Percentiles rank a stretch among this genome's conserved stretches.
Conservation (phyloP, 2,329 filamentous ascomycete genomes). For the Massarina eburnea region DNA sequence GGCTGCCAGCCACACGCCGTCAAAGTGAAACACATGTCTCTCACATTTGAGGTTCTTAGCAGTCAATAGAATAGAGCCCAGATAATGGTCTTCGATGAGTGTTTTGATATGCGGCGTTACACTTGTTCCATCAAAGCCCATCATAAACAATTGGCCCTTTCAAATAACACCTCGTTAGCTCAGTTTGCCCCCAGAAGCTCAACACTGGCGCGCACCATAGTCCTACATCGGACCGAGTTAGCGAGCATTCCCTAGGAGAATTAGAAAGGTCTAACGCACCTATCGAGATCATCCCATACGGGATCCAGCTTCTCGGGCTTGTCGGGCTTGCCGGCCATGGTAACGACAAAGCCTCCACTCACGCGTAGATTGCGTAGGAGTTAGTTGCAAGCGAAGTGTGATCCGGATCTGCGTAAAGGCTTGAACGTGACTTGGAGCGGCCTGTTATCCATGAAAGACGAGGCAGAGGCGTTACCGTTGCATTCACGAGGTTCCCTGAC, state of each 20-base stretch:
- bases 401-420: constrained; percentile 17
- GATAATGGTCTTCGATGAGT: constrained; percentile 79
- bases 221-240: constrained; percentile 45
- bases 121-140: constrained; percentile 84
- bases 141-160: constrained; percentile 74
- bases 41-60: constrained; percentile 84
- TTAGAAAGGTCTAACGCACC: constrained; percentile 53
- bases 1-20: constrained; percentile 7
- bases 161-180: constrained; percentile 51
- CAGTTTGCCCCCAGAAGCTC: constrained; percentile 14
- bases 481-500: constrained; percentile 28
- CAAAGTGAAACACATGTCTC: constrained; percentile 22
- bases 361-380: constrained; percentile 36
- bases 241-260: constrained; percentile 26
- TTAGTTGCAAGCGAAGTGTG: constrained; percentile 9
- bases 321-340: constrained; percentile 47
- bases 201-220: constrained; percentile 41
- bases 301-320: constrained; percentile 50
- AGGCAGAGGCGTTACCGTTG: constrained; percentile 35
- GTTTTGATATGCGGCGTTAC: constrained; percentile 80
- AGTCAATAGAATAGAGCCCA: constrained; percentile 83
- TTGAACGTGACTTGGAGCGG: constrained; percentile 37
- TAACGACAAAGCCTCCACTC: constrained; percentile 40
- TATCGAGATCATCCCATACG: constrained; percentile 73
- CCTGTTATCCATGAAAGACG: constrained; percentile 37